Conservation (phyloP, 2,329 filamentous ascomycete species). For the Rhinocladiella mackenziei region DNA sequence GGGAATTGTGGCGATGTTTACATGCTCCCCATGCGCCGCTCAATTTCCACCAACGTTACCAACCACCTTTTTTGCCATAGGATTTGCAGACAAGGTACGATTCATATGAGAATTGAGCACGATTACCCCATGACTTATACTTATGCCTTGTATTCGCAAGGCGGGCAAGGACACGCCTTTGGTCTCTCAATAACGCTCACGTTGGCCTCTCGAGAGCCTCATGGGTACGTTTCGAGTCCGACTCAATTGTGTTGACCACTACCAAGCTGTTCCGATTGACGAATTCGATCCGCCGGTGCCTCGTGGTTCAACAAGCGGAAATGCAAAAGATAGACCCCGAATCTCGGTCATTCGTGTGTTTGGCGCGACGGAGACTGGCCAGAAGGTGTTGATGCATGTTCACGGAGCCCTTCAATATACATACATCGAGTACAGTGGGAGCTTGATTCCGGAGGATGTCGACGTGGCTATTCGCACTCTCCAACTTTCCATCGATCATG, state of each 20-base stretch:
- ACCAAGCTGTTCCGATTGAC: constrained; percentile 69
- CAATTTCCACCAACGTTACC: too few relatives aligned
- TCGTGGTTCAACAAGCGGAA: constrained; percentile 50
- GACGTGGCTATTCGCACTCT: constrained; percentile 70
- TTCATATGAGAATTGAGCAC: too few relatives aligned
- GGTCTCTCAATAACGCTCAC: too few relatives aligned
- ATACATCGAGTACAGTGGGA: constrained; percentile 80
- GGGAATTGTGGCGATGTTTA: too few relatives aligned
- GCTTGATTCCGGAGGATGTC: constrained; percentile 63
- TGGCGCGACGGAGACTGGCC: constrained; percentile 86
- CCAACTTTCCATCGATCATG: constrained; percentile 85
- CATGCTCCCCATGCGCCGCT: too few relatives aligned
- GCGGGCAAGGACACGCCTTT: too few relatives aligned
- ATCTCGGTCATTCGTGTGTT: constrained; percentile 88
- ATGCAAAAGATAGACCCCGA: constrained; percentile 60
- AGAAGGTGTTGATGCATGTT: constrained; percentile 93
- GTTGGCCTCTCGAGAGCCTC: too few relatives aligned
- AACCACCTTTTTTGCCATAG: too few relatives aligned
- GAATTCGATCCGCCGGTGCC: constrained; percentile 76
- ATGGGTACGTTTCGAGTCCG: constrained; percentile 83
- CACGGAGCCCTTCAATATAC: constrained; percentile 95
- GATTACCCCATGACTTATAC: too few relatives aligned
- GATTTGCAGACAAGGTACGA: too few relatives aligned
- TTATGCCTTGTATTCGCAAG: too few relatives aligned
- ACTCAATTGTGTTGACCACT: constrained; percentile 93